phyloP scores from a whole-genome alignment of 768 basidiomycete species.

The Chalciporus chontae region DNA sequence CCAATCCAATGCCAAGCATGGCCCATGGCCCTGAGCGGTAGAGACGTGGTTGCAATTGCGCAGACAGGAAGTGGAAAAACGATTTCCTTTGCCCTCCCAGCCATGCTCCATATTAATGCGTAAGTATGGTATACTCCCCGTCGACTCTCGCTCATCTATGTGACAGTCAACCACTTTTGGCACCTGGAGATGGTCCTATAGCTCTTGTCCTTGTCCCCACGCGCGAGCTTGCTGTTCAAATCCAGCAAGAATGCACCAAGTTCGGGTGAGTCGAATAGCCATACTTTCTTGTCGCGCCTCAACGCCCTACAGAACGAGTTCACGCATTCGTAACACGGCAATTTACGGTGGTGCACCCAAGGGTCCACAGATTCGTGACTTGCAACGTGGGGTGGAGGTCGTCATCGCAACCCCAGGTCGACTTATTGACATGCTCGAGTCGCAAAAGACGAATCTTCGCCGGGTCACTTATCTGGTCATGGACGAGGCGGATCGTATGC shows the following conservation, averaged over 20 bases:
- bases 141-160: constrained; percentile 4
- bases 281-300: too few relatives aligned
- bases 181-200: constrained; percentile 96
- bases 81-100: constrained; percentile 95
- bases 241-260: constrained; percentile 97
- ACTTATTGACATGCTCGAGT: constrained; percentile 98
- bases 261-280: constrained; percentile 64
- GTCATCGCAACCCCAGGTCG: constrained; percentile 99
- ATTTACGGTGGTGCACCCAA: constrained; percentile 99
- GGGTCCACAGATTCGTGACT: constrained; percentile 95
- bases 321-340: constrained; percentile 96
- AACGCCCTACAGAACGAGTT: constrained; percentile 58
- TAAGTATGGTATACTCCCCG: constrained; percentile 36
- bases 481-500: constrained; percentile 99
- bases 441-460: constrained; percentile 92
- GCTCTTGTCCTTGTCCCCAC: constrained; percentile 96
- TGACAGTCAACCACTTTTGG: constrained; percentile 81
- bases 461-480: constrained; percentile 97
- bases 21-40: constrained; percentile 96
- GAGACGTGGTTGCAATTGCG: constrained; percentile 94
- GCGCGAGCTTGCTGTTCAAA: constrained; percentile 97
- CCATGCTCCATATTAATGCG: constrained; percentile 99
- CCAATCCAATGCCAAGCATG: constrained; percentile 99
- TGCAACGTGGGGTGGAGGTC: constrained; percentile 95
- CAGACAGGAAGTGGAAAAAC: constrained; percentile 99